These are phyloP conservation scores for Bruguiera gymnorhiza DNA, from an alignment of 345 rosid species.

Conservation along the genomic window DNA sequence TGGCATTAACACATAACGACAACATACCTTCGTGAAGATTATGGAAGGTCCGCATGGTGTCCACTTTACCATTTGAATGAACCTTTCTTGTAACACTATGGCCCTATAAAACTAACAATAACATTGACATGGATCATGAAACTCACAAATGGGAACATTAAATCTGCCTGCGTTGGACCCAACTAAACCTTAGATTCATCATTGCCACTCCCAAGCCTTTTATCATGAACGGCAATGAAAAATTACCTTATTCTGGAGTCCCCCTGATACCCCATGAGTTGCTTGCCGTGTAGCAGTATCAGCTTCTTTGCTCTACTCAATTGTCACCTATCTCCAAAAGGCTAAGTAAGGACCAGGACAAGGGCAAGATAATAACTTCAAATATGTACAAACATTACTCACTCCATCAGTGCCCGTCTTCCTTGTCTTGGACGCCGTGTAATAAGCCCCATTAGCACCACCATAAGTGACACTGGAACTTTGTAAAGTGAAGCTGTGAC, in stretches of 20 bases:
- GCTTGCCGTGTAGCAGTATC: constrained; percentile 66
- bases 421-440: constrained; percentile 71
- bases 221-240: too few species aligned
- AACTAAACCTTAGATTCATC: too few species aligned
- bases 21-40: constrained; percentile 66
- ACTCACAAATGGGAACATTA: not conserved
- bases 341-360: not conserved
- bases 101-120: constrained; percentile 45
- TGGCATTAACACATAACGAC: not conserved
- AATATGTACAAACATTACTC: constrained; percentile 21
- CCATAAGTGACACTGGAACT: constrained; percentile 78
- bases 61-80: constrained; percentile 73
- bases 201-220: too few species aligned
- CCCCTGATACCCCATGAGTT: constrained; percentile 63
- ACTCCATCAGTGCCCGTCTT: constrained; percentile 91
- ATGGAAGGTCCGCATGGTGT: constrained; percentile 70
- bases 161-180: too few species aligned
- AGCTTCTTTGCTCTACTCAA: constrained; percentile 86
- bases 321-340: constrained; percentile 43
- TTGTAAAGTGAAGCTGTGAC: constrained; percentile 53
- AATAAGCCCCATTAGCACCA: constrained; percentile 67
- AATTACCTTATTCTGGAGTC: constrained; percentile 60
- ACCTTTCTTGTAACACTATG: constrained; percentile 66
- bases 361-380: constrained; percentile 5
- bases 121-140: not conserved